Conservation (phyloP, 371 early-diverging fungal genomes). For the Parasitella parasitica region DNA sequence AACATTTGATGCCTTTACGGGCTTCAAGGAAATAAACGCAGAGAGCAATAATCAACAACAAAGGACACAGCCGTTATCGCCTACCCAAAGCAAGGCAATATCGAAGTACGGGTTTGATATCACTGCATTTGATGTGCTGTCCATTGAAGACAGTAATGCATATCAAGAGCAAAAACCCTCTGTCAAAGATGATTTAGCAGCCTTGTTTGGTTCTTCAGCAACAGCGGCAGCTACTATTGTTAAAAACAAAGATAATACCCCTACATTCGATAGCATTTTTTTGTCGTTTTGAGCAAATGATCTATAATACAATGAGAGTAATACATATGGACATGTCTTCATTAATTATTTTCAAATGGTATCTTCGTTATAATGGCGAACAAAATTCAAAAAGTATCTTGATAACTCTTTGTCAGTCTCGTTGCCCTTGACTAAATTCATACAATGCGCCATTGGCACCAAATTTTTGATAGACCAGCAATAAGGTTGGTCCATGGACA, state of each 20-base stretch:
- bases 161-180: background rate
- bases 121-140: conserved; percentile 10
- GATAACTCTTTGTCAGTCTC: background rate
- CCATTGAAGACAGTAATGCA: background rate
- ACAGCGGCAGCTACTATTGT: background rate
- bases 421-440: background rate
- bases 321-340: background rate
- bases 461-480: background rate
- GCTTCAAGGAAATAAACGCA: background rate
- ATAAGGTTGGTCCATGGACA: background rate
- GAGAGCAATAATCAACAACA: background rate
- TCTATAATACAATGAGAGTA: background rate
- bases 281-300: no score
- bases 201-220: background rate
- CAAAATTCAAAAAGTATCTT: background rate
- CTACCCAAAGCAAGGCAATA: conserved; percentile 2
- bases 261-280: conserved; percentile 13
- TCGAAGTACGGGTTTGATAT: conserved; percentile 18
- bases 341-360: background rate
- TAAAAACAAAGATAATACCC: background rate
- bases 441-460: background rate
- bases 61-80: background rate
- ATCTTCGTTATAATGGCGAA: background rate
- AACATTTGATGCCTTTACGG: background rate
- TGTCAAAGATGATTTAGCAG: conserved; percentile 14